Percentiles rank a stretch among this genome's conserved stretches.
phyloP scores from a whole-genome alignment of 768 basidiomycete species.

The Neoboletus brunneissimus region DNA sequence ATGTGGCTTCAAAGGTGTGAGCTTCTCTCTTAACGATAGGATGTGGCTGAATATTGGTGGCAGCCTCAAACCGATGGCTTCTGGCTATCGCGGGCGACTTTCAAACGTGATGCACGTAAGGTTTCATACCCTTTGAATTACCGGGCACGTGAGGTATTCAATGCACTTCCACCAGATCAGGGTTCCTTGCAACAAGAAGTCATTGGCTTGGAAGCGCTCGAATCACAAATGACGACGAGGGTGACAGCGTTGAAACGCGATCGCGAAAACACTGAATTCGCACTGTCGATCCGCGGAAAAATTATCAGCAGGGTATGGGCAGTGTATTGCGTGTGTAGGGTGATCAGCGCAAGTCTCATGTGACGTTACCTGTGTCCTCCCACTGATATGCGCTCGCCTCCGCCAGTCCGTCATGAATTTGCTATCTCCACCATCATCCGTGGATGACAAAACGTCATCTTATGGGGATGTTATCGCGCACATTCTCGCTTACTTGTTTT shows the following conservation, averaged over 20 bases:
- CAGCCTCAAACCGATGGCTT: conserved; percentile 26
- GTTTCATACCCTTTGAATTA: conserved; percentile 8
- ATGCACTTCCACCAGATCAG: conserved; percentile 30
- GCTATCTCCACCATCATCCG: conserved; percentile 30
- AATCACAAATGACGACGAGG: conserved; percentile 63
- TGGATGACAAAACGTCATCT: conserved; percentile 39
- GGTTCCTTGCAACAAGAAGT: conserved; percentile 51
- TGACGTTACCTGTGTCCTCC: conserved; percentile 2
- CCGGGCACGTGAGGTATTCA: neutral
- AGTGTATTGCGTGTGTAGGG: conserved; percentile 62
- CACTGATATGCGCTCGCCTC: conserved; percentile 15
- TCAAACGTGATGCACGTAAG: conserved; percentile 34
- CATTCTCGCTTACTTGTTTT: conserved; percentile 39
- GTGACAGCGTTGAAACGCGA: conserved; percentile 49
- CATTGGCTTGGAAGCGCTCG: conserved; percentile 61
- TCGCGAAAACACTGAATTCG: conserved; percentile 48
- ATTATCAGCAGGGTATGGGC: conserved; percentile 56
- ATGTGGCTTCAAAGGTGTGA: conserved; percentile 25
- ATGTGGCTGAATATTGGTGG: conserved; percentile 9
- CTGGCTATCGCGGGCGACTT: conserved; percentile 31
- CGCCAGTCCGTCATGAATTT: conserved; percentile 34
- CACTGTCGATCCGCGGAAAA: conserved; percentile 54
- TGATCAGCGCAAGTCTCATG: conserved; percentile 50
- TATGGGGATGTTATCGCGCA: conserved; percentile 45
- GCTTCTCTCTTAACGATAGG: neutral